phyloP scores from a whole-genome alignment of 1,284 basidiomycete genomes.

The Rhodotorula mucilaginosa region DNA sequence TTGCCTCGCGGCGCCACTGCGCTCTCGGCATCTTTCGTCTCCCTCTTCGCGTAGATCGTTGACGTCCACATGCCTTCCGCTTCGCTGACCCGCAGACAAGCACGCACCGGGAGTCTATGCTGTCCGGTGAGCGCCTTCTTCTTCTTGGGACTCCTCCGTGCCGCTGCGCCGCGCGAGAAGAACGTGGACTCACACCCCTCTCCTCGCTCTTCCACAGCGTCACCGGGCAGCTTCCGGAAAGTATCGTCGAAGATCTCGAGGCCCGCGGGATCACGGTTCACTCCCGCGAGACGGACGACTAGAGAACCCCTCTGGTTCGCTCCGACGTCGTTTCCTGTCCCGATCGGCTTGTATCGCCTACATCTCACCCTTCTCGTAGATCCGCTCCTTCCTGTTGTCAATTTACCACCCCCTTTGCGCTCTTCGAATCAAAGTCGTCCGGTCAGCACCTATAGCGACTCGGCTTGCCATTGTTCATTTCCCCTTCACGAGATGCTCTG shows the following conservation, averaged over 20 bases:
- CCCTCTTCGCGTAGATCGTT: not conserved
- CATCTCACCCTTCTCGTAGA: not conserved
- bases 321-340: not conserved
- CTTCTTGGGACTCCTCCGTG: not conserved
- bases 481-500: too few species aligned
- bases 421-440: too few species aligned
- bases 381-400: too few species aligned
- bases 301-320: not conserved
- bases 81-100: slow-evolving; percentile 30
- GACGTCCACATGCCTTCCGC: not conserved
- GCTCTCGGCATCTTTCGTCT: not conserved
- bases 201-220: slow-evolving; percentile 6
- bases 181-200: not conserved
- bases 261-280: slow-evolving; percentile 39
- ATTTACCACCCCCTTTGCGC: too few species aligned
- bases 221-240: slow-evolving; percentile 37
- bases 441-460: too few species aligned
- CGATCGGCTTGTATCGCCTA: not conserved
- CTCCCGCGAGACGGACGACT: slow-evolving; percentile 40
- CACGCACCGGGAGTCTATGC: slow-evolving; percentile 43
- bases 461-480: too few species aligned
- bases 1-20: not conserved
- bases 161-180: not conserved
- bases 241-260: slow-evolving; percentile 42
- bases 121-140: slow-evolving; percentile 27